A percentile compares a stretch with the other conserved stretches of the same genome.
These are phyloP conservation scores for Xylaria polymorpha DNA, from an alignment of 2,329 filamentous ascomycete genomes.

Conservation along the genomic window DNA sequence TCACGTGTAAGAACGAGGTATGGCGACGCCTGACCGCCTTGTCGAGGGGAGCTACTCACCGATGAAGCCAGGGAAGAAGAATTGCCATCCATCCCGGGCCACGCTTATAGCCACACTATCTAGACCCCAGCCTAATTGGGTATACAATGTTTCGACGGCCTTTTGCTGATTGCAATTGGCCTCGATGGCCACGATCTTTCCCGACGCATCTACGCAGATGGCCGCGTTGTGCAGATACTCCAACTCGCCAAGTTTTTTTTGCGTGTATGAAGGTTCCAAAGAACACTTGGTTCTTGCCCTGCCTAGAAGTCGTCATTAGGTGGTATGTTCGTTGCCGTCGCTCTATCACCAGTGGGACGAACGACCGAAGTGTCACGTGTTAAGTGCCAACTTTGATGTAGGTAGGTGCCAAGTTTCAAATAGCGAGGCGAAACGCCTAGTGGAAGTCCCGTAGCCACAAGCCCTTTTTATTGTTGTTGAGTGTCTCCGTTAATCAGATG, in stretches of 20 bases:
- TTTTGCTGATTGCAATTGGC: conserved; percentile 49
- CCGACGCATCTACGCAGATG: conserved; percentile 61
- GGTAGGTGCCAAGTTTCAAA: not conserved
- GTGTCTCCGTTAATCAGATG: not conserved
- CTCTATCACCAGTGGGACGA: not conserved
- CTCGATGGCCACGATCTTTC: conserved; percentile 64
- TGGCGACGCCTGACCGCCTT: not conserved
- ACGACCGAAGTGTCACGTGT: not conserved
- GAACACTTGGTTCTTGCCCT: conserved; percentile 59
- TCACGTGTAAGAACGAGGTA: conserved; percentile 39
- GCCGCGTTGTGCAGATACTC: conserved; percentile 63
- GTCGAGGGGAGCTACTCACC: conserved; percentile 58
- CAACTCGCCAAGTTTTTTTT: conserved; percentile 59
- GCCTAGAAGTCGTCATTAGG: conserved; percentile 43
- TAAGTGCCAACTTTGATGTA: not conserved
- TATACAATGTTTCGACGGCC: conserved; percentile 52
- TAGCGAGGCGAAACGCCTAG: not conserved
- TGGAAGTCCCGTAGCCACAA: not conserved
- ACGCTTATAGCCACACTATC: conserved; percentile 54
- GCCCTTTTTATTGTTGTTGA: not conserved
- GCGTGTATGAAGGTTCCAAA: conserved; percentile 68
- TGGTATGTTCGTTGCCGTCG: not conserved
- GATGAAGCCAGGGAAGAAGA: conserved; percentile 88
- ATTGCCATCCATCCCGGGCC: conserved; percentile 63
- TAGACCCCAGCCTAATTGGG: conserved; percentile 59